Evolutionary conservation across 208 protist genomes (phyloP).

Genomic region (Leishmania turanica): DNA sequence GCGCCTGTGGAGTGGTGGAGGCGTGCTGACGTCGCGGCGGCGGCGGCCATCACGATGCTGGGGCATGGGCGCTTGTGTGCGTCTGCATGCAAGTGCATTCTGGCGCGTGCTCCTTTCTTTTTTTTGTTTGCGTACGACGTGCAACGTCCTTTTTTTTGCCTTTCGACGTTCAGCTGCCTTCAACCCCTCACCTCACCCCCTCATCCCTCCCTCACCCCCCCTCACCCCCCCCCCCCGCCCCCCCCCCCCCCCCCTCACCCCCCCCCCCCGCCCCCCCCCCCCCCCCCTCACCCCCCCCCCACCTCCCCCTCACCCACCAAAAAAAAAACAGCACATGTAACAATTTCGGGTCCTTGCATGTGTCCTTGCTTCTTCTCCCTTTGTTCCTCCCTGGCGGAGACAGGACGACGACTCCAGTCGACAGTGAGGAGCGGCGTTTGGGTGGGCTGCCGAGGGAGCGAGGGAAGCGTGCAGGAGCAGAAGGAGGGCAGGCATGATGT

Average conservation of each 20-base stretch:
- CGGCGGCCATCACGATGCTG: background rate
- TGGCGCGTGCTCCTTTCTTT: background rate
- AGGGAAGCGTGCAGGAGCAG: background rate
- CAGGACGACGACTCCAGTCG: background rate
- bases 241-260: too few species aligned
- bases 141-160: background rate
- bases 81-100: conserved; percentile 13
- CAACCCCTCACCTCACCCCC: background rate
- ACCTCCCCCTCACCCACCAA: too few species aligned
- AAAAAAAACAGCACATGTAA: background rate
- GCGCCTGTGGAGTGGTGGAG: background rate
- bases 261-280: too few species aligned
- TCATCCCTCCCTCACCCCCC: too few species aligned
- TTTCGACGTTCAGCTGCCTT: background rate
- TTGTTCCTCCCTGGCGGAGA: background rate
- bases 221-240: too few species aligned
- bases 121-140: background rate
- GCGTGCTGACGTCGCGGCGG: background rate
- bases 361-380: background rate
- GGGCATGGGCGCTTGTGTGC: conserved; percentile 6
- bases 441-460: background rate
- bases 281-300: too few species aligned
- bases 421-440: background rate
- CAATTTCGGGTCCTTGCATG: background rate
- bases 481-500: background rate